Evolutionary conservation across 2,329 filamentous ascomycete genomes (phyloP), one percentile per base, ranked within the genome.

Genomic region (Penicillium sp.): DNA sequence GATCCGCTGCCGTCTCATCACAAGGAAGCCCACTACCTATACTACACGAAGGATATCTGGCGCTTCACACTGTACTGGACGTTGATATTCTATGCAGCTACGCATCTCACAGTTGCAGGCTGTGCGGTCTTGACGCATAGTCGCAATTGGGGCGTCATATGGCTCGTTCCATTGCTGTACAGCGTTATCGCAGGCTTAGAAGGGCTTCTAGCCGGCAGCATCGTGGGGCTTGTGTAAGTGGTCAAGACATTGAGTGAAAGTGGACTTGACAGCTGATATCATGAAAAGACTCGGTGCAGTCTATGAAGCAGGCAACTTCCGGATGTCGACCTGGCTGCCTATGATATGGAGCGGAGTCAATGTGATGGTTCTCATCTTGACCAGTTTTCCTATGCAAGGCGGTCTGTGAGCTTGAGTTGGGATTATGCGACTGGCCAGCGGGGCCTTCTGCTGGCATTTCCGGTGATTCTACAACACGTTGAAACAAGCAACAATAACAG

Each of bases 251-350:
- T 7, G 17, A 3, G 11, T 19, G 7, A 2, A 23, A n/a, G 2
- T 19, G 6, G 2, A 2, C 4, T 17, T 9, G 15, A n/a, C 19
- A 15, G 17, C 36, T 53, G 34, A 45, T 39, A 20, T 36, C 17
- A n/a, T n/a, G 11, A 15, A 31, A 48, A 90, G 86, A 33, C 71
- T 94, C 14, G 87, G 86, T 9, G 86, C 84, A 7, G 79, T 91
- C 23, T 95, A 94, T 60, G 79, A 81, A 53, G 79, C 84, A 2
- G 90, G 88, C 29, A 87, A 84, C 65, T 94, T 91, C 62, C 76
- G 82, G 56, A 93, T 95, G 88, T 91, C 88, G 31, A 95, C 90
- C 0, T 95, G 89, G 89, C 86, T 94, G 36, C 90, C 90, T 0
- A 85, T 93, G 58, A 78, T 90, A 15, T 95, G 90, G 90, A 87